A percentile compares a stretch with the other conserved stretches of the same genome.
Conservation (phyloP, 2,329 filamentous ascomycete genomes). For the Ceratocystis colombiana region DNA sequence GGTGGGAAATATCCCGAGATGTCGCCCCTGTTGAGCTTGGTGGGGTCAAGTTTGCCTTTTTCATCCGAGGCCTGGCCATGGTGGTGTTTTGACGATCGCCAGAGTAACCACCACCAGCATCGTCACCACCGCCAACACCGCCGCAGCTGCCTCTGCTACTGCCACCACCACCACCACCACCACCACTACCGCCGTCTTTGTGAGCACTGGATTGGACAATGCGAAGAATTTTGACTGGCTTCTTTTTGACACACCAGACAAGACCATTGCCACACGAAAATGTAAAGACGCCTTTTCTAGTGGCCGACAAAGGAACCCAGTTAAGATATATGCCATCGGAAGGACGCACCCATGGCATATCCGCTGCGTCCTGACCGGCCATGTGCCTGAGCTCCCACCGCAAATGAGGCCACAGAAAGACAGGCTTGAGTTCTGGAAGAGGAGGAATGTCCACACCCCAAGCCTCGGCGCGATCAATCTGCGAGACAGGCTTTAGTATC, state of each 20-base stretch:
- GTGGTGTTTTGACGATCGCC: background rate
- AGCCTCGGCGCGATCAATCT: constrained; percentile 3
- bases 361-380: background rate
- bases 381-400: background rate
- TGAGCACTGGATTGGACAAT: background rate
- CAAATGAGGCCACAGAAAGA: background rate
- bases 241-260: constrained; percentile 8
- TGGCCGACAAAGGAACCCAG: background rate
- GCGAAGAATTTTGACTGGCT: constrained; percentile 9
- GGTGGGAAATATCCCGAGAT: background rate
- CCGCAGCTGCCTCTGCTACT: no score
- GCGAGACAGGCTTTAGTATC: constrained; percentile 1
- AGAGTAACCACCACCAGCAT: background rate
- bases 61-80: background rate
- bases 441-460: background rate
- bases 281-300: background rate
- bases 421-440: background rate
- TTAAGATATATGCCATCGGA: background rate
- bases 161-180: no score
- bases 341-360: background rate
- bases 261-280: constrained; percentile 3
- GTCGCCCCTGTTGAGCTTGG: background rate
- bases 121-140: no score
- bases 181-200: background rate
- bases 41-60: background rate